Evolutionary conservation across 345 rosid species (phyloP).

Genomic region (Laguncularia racemosa): DNA sequence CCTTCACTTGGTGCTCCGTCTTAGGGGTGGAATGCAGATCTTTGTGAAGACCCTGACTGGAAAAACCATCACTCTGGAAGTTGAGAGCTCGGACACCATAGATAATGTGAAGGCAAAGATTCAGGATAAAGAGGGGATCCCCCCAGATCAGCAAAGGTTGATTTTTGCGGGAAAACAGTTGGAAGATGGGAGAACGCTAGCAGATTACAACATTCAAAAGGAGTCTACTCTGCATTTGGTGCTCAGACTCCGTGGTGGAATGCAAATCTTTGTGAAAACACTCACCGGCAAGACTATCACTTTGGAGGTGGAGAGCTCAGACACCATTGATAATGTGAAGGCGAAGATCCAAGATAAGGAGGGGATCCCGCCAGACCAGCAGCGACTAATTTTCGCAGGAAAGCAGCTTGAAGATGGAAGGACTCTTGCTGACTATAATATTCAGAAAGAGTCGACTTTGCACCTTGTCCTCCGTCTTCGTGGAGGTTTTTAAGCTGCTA

Average conservation of each 20-base stretch:
- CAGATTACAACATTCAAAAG: slow-evolving; percentile 41
- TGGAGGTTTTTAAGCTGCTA: slow-evolving; percentile 26
- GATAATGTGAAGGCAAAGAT: slow-evolving; percentile 34
- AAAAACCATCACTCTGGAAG: slow-evolving; percentile 35
- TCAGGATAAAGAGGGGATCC: slow-evolving; percentile 42
- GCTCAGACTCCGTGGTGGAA: slow-evolving; percentile 32
- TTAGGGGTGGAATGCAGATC: slow-evolving; percentile 42
- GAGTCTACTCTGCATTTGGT: slow-evolving; percentile 35
- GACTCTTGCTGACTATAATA: slow-evolving; percentile 41
- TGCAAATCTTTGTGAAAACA: slow-evolving; percentile 37
- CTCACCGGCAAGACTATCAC: slow-evolving; percentile 33
- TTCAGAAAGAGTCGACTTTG: slow-evolving; percentile 45
- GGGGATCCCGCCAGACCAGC: slow-evolving; percentile 45
- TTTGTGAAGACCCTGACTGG: slow-evolving; percentile 38
- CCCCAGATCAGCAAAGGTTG: slow-evolving; percentile 40
- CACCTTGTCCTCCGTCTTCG: slow-evolving; percentile 54
- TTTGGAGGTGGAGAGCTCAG: slow-evolving; percentile 41
- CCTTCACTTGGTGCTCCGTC: slow-evolving; percentile 26
- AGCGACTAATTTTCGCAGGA: slow-evolving; percentile 39
- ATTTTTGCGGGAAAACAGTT: slow-evolving; percentile 39
- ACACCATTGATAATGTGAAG: slow-evolving; percentile 41
- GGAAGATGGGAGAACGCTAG: slow-evolving; percentile 36
- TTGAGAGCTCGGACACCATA: slow-evolving; percentile 33
- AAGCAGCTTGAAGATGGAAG: slow-evolving; percentile 47
- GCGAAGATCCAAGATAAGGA: slow-evolving; percentile 48